phyloP scores from a whole-genome alignment of 495 filamentous ascomycete genomes.

The Penicillium tannophilum region DNA sequence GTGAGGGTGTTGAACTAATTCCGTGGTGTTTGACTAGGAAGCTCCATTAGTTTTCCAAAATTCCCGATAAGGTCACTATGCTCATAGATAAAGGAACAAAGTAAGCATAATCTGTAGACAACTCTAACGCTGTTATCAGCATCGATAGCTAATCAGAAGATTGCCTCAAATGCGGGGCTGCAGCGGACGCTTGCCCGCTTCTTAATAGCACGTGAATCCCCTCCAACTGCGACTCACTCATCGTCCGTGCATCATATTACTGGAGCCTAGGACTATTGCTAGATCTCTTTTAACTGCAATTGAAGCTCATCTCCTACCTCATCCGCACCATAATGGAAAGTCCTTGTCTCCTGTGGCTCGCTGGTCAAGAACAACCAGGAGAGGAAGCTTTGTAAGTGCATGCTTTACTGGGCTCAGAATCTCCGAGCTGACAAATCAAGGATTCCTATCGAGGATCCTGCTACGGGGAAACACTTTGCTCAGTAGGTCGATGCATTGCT shows the following conservation, averaged over 20 bases:
- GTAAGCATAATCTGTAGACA: no score
- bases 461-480: constrained; percentile 26
- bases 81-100: no score
- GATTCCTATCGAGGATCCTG: constrained; percentile 27
- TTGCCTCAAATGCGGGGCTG: neutral
- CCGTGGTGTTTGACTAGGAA: no score
- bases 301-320: no score
- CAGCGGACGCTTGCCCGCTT: neutral
- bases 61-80: no score
- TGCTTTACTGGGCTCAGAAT: neutral
- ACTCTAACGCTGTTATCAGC: neutral
- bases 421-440: constrained; percentile 6
- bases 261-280: no score
- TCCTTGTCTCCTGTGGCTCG: constrained; percentile 6
- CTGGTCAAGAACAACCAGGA: constrained; percentile 4
- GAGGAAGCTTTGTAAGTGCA: constrained; percentile 2
- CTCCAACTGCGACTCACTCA: no score
- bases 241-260: no score
- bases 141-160: neutral
- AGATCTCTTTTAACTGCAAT: no score
- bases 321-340: neutral
- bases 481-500: constrained; percentile 10
- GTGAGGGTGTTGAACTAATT: no score
- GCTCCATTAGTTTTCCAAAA: no score
- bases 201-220: neutral